These are phyloP conservation scores for Inga leiocalycina DNA, from an alignment of 306 rosid genomes.

Conservation along the genomic window DNA sequence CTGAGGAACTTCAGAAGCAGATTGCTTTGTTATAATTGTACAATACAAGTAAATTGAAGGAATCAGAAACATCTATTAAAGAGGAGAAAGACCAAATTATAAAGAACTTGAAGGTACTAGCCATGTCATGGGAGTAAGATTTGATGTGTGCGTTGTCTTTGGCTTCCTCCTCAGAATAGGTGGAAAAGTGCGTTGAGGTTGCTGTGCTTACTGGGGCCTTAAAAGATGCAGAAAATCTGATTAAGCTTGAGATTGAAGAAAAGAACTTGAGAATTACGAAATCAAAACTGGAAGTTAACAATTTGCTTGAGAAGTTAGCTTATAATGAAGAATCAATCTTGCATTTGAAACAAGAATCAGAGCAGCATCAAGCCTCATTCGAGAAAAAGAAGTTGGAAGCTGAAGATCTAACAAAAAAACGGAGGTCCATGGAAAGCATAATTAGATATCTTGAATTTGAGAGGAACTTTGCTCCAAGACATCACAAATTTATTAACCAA, in stretches of 20 bases:
- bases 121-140: constrained; percentile 48
- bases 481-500: constrained; percentile 41
- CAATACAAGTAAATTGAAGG: constrained; percentile 40
- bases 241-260: constrained; percentile 51
- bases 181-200: constrained; percentile 56
- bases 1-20: constrained; percentile 45
- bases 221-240: constrained; percentile 40
- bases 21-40: constrained; percentile 42
- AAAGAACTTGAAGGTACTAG: constrained; percentile 40
- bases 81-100: constrained; percentile 44
- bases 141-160: constrained; percentile 36
- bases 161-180: constrained; percentile 43
- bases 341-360: constrained; percentile 38
- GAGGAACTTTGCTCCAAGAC: constrained; percentile 44
- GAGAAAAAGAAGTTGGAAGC: constrained; percentile 51
- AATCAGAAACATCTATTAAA: constrained; percentile 38
- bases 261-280: constrained; percentile 40
- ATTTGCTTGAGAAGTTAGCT: constrained; percentile 34
- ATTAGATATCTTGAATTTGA: constrained; percentile 47
- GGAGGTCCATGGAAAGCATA: constrained; percentile 2
- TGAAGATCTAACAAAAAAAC: constrained; percentile 19
- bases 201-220: constrained; percentile 52
- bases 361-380: constrained; percentile 47
- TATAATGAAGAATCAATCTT: constrained; percentile 42
- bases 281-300: constrained; percentile 40